A percentile compares a stretch with the other conserved stretches of the same genome.
Evolutionary conservation across 1,284 basidiomycete species (phyloP).

Genomic region (Sparassis latifolia): DNA sequence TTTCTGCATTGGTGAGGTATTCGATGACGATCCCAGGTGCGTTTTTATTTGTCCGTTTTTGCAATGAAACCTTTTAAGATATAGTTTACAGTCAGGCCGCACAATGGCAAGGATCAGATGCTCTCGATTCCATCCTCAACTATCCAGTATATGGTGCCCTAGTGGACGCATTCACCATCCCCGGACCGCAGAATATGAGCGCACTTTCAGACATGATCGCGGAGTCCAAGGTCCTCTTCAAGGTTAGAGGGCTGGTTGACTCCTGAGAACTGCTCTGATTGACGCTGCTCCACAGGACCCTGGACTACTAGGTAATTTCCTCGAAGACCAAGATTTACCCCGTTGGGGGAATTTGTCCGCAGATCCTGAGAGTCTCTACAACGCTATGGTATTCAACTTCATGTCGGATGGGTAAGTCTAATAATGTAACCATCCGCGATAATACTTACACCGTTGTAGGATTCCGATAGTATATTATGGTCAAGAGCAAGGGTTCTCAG

Average conservation of each 20-base stretch:
- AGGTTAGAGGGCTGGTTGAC: constrained; percentile 11
- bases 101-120: constrained; percentile 26
- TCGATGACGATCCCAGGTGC: constrained; percentile 51
- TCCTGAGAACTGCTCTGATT: background rate
- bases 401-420: constrained; percentile 25
- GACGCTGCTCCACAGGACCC: constrained; percentile 16
- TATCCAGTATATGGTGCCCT: constrained; percentile 48
- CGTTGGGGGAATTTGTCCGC: constrained; percentile 39
- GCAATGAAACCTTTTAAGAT: constrained; percentile 2
- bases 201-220: constrained; percentile 24
- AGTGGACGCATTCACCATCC: constrained; percentile 29
- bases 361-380: constrained; percentile 30
- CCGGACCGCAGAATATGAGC: constrained; percentile 28
- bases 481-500: constrained; percentile 44
- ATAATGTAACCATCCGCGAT: too few species aligned
- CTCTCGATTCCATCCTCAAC: constrained; percentile 45
- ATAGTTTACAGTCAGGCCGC: constrained; percentile 16
- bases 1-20: constrained; percentile 84
- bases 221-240: constrained; percentile 27
- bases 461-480: constrained; percentile 55
- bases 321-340: constrained; percentile 55
- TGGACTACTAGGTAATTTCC: constrained; percentile 44
- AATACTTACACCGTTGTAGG: constrained; percentile 28
- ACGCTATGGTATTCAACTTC: constrained; percentile 31
- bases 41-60: constrained; percentile 10